Conservation (phyloP, 345 rosid genomes). For the Hirschfeldia incana region DNA sequence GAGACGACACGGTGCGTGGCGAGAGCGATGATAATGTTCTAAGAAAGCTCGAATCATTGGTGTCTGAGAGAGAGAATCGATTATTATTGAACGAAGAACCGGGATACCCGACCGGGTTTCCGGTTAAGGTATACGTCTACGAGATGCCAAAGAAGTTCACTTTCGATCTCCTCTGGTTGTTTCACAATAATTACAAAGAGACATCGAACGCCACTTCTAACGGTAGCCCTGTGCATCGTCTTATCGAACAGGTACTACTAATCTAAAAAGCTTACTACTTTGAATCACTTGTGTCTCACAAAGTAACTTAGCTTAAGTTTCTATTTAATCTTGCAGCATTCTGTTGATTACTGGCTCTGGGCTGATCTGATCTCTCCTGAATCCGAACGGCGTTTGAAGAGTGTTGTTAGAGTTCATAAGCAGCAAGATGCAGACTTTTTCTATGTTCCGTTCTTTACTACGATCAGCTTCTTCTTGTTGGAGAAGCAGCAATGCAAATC, state of each 20-base stretch:
- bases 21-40: slow-evolving; percentile 39
- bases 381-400: slow-evolving; percentile 74
- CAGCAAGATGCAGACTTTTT: slow-evolving; percentile 89
- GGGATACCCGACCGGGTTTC: slow-evolving; percentile 52
- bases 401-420: slow-evolving; percentile 68
- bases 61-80: slow-evolving; percentile 48
- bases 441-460: slow-evolving; percentile 87
- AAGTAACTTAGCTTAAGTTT: neutral
- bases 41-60: slow-evolving; percentile 47
- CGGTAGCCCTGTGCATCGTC: slow-evolving; percentile 96
- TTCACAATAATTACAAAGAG: slow-evolving; percentile 63
- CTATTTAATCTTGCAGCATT: slow-evolving; percentile 56
- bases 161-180: slow-evolving; percentile 74
- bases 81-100: slow-evolving; percentile 41
- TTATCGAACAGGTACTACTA: slow-evolving; percentile 70
- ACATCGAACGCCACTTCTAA: slow-evolving; percentile 89
- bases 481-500: slow-evolving; percentile 97
- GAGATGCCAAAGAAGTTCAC: slow-evolving; percentile 91
- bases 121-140: slow-evolving; percentile 81
- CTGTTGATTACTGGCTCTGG: slow-evolving; percentile 97
- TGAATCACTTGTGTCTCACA: neutral
- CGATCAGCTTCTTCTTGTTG: slow-evolving; percentile 88
- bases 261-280: neutral
- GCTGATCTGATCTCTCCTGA: slow-evolving; percentile 80
- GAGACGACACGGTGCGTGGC: slow-evolving; percentile 47